A percentile compares a stretch with the other conserved stretches of the same genome.
Evolutionary conservation across 768 basidiomycete genomes (phyloP).

Genomic region (Steccherinum ochraceum): DNA sequence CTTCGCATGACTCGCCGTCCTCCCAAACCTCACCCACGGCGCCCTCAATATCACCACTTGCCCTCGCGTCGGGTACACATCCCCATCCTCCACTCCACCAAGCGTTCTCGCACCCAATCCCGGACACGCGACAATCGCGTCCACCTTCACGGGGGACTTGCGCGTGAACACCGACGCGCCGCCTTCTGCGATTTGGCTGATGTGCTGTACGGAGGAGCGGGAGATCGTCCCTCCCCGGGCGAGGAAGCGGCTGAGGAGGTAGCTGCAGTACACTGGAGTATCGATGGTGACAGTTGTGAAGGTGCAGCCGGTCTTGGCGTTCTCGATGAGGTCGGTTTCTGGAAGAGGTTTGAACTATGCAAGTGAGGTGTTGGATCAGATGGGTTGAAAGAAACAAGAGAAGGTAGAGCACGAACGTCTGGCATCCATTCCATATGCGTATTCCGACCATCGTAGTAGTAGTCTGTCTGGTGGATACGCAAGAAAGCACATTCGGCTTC

Average conservation of each 20-base stretch:
- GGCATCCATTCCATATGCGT: slow-evolving; percentile 26
- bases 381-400: neutral
- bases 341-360: slow-evolving; percentile 37
- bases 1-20: slow-evolving; percentile 34
- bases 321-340: slow-evolving; percentile 33
- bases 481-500: slow-evolving; percentile 57
- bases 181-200: slow-evolving; percentile 64
- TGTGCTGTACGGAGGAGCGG: slow-evolving; percentile 58
- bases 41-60: slow-evolving; percentile 39
- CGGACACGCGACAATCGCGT: slow-evolving; percentile 63
- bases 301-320: slow-evolving; percentile 41
- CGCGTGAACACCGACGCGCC: slow-evolving; percentile 26
- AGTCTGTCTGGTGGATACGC: slow-evolving; percentile 57
- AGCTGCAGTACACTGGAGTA: slow-evolving; percentile 53
- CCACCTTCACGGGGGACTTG: slow-evolving; percentile 14
- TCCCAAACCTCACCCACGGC: slow-evolving; percentile 49
- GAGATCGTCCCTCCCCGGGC: slow-evolving; percentile 54
- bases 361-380: neutral
- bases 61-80: slow-evolving; percentile 40
- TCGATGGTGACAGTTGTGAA: slow-evolving; percentile 72
- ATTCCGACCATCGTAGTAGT: slow-evolving; percentile 37
- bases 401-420: slow-evolving; percentile 17
- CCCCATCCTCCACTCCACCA: slow-evolving; percentile 45
- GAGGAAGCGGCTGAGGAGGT: slow-evolving; percentile 55
- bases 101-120: slow-evolving; percentile 55